phyloP scores from a whole-genome alignment of 2,329 filamentous ascomycete genomes.

The Aphanocladium album region DNA sequence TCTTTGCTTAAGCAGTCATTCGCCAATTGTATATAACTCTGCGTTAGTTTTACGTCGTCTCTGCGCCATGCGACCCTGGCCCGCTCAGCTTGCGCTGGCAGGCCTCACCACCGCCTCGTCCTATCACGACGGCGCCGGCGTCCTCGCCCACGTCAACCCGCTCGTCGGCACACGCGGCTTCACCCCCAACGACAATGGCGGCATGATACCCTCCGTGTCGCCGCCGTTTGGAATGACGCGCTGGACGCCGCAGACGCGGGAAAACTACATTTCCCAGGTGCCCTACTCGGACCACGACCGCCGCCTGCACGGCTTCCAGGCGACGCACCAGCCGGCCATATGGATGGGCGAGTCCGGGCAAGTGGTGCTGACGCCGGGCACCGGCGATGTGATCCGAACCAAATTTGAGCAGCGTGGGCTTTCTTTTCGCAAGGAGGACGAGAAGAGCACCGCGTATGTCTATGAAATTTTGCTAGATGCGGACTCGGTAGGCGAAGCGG shows the following conservation, averaged over 20 bases:
- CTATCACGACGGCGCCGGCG: constrained; percentile 27
- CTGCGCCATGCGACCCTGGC: not conserved
- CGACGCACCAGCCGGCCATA: constrained; percentile 47
- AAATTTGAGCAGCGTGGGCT: constrained; percentile 38
- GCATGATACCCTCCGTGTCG: constrained; percentile 33
- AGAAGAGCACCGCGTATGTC: constrained; percentile 39
- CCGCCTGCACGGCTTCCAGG: constrained; percentile 43
- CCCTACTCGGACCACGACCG: constrained; percentile 40
- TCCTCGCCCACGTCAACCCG: constrained; percentile 29
- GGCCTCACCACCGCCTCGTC: not conserved
- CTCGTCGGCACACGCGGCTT: constrained; percentile 28
- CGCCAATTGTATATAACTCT: not conserved
- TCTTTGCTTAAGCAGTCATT: not conserved
- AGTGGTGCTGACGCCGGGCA: constrained; percentile 36
- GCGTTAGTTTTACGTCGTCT: not conserved
- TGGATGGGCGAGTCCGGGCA: constrained; percentile 48
- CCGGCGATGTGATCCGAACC: constrained; percentile 24
- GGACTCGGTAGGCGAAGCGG: constrained; percentile 25
- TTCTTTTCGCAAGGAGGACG: constrained; percentile 36
- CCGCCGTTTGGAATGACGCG: constrained; percentile 44
- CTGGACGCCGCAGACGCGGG: constrained; percentile 44
- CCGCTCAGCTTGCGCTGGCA: not conserved
- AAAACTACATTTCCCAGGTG: constrained; percentile 45
- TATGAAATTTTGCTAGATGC: constrained; percentile 40
- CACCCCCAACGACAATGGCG: constrained; percentile 29